A percentile compares a stretch with the other conserved stretches of the same genome.
Evolutionary conservation across 345 rosid genomes (phyloP).

Genomic region (Cardiospermum halicacabum): DNA sequence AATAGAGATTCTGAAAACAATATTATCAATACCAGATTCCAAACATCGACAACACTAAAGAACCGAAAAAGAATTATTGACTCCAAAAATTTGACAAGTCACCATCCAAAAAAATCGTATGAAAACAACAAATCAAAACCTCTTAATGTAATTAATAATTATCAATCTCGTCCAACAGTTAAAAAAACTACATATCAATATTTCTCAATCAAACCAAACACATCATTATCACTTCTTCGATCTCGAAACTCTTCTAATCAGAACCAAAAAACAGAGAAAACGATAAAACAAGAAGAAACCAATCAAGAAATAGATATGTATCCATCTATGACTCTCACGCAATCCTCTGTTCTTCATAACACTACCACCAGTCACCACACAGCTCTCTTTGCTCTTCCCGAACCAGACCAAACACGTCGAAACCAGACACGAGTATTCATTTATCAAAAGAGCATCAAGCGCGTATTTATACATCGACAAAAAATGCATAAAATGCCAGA

Average conservation of each 20-base stretch:
- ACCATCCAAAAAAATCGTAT: no score
- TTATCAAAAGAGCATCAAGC: constrained; percentile 75
- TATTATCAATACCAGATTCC: no score
- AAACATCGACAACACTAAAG: no score
- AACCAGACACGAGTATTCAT: constrained; percentile 79
- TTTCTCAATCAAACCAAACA: background rate
- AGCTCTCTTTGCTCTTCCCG: constrained; percentile 31
- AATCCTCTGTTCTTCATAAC: constrained; percentile 69
- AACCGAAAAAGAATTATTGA: no score
- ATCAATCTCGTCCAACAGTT: no score
- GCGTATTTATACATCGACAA: constrained; percentile 93
- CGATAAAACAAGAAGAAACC: constrained; percentile 89
- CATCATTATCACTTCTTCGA: constrained; percentile 40
- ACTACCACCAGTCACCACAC: constrained; percentile 68
- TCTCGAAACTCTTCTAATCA: constrained; percentile 73
- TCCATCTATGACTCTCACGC: constrained; percentile 62
- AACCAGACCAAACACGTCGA: constrained; percentile 66
- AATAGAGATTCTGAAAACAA: no score
- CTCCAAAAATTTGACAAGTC: no score
- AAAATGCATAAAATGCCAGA: constrained; percentile 93
- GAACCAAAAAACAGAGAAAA: constrained; percentile 58
- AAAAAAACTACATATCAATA: constrained; percentile 5
- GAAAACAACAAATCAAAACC: no score
- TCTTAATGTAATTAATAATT: no score
- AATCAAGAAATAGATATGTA: constrained; percentile 59